Evolutionary conservation across 2,329 filamentous ascomycete genomes (phyloP), one percentile per base, ranked within the genome.

Genomic region (Raffaelea deltoideospora): DNA sequence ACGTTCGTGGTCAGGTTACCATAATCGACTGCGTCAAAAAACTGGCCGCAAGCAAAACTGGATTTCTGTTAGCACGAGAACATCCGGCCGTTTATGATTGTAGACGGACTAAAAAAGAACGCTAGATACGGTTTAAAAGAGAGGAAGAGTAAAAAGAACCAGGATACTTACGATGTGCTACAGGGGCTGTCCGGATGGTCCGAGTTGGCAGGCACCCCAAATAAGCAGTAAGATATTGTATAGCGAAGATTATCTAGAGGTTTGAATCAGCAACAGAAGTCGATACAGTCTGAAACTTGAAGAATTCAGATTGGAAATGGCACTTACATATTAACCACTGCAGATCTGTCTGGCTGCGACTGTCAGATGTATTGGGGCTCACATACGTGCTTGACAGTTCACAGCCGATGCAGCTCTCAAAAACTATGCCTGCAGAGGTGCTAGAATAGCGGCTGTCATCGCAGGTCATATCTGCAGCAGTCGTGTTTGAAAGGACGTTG

Each of bases 241-340:
- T 64, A 76, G 48, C 73, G 62, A 36, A 76, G 44, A 44, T 77
- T 77, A 43, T 75, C 71, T 76, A 28, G 2, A 21, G 35, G n/a
- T n/a, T n/a, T n/a, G n/a, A n/a, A n/a, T n/a, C n/a, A n/a, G n/a
- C n/a, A n/a, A n/a, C 14, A 35, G 13, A 20, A 6, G 43, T 49
- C 14, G 6, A 4, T 23, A n/a, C n/a, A n/a, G n/a, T n/a, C n/a
- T n/a, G n/a, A n/a, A n/a, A n/a, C n/a, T n/a, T n/a, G n/a, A n/a
- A n/a, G n/a, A n/a, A n/a, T n/a, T n/a, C n/a, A n/a, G n/a, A n/a
- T n/a, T n/a, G n/a, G 4, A 5, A 6, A 28, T 6, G n/a, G 6
- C 26, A 59, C 70, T 47, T 54, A 76, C 72, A 77, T 14, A 77
- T 52, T 35, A 65, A 54, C 42, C 59, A 65, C 43, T 71, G 58